These are phyloP conservation scores for Ustilago loliicola DNA, from an alignment of 1,284 basidiomycete genomes.

Conservation along the genomic window DNA sequence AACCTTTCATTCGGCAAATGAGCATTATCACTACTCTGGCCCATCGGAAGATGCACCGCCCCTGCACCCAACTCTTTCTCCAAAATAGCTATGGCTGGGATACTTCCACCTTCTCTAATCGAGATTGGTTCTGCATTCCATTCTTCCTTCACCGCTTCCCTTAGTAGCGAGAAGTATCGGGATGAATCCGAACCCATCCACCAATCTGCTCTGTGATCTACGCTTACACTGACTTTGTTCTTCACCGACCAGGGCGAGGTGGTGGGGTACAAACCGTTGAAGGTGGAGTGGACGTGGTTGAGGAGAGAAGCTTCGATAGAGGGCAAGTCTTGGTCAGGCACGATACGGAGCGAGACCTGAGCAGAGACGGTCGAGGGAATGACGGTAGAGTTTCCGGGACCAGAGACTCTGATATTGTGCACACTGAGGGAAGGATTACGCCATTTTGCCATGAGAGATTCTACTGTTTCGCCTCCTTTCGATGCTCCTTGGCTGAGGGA, in stretches of 20 bases:
- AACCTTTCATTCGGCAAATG: slow-evolving; percentile 89
- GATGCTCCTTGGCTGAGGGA: not conserved
- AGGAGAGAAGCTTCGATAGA: slow-evolving; percentile 78
- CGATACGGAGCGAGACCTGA: slow-evolving; percentile 78
- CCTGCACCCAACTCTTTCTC: slow-evolving; percentile 84
- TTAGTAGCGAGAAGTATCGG: slow-evolving; percentile 85
- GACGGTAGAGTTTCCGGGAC: slow-evolving; percentile 60
- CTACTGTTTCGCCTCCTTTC: slow-evolving; percentile 28
- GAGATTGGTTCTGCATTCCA: slow-evolving; percentile 83
- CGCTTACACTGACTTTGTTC: slow-evolving; percentile 73
- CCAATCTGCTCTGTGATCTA: slow-evolving; percentile 92
- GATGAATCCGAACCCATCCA: slow-evolving; percentile 90
- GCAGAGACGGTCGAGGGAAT: slow-evolving; percentile 62
- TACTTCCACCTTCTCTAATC: slow-evolving; percentile 80
- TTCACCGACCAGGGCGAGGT: slow-evolving; percentile 8
- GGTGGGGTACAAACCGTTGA: slow-evolving; percentile 74
- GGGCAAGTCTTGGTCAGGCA: slow-evolving; percentile 89
- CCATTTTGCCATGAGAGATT: slow-evolving; percentile 63
- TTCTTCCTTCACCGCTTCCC: slow-evolving; percentile 83
- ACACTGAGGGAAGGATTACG: slow-evolving; percentile 61
- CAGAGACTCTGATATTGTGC: slow-evolving; percentile 57
- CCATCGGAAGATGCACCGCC: slow-evolving; percentile 88
- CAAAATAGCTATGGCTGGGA: slow-evolving; percentile 87
- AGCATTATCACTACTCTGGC: slow-evolving; percentile 80
- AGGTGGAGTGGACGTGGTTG: slow-evolving; percentile 77